Evolutionary conservation across 768 basidiomycete species (phyloP).

Genomic region (Hemileccinum impolitum): DNA sequence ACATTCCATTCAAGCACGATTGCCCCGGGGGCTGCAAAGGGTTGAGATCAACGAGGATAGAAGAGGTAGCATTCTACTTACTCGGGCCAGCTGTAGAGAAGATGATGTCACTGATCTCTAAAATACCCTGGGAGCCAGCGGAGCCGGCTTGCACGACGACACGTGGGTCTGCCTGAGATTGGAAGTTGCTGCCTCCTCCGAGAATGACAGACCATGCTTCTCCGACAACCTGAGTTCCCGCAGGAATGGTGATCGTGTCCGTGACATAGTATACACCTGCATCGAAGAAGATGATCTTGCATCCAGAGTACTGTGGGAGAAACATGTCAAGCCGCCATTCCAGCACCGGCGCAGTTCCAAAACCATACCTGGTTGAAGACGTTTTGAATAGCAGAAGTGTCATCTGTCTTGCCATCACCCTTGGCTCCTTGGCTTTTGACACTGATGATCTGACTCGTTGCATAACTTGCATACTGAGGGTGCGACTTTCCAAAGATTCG

Average conservation of each 20-base stretch:
- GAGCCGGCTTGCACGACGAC: constrained; percentile 45
- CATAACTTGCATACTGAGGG: constrained; percentile 64
- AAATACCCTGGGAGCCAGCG: constrained; percentile 42
- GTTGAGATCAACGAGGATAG: not conserved
- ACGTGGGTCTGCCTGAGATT: constrained; percentile 35
- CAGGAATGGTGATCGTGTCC: constrained; percentile 46
- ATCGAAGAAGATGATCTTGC: constrained; percentile 82
- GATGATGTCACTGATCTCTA: constrained; percentile 65
- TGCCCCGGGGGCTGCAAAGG: constrained; percentile 38
- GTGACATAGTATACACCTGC: constrained; percentile 53
- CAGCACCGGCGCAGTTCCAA: no score
- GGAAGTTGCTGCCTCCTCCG: constrained; percentile 42
- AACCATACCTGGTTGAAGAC: constrained; percentile 50
- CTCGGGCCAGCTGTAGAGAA: constrained; percentile 54
- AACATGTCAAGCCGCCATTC: not conserved
- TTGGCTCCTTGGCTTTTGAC: constrained; percentile 66
- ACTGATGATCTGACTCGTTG: constrained; percentile 62
- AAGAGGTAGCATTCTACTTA: constrained; percentile 3
- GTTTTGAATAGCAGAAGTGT: constrained; percentile 61
- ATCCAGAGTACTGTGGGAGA: constrained; percentile 52
- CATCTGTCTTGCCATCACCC: constrained; percentile 75
- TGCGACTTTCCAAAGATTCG: constrained; percentile 58
- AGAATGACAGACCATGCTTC: constrained; percentile 50
- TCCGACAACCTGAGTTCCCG: constrained; percentile 46
- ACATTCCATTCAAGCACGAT: constrained; percentile 58